A percentile compares a stretch with the other conserved stretches of the same genome.
Evolutionary conservation across 805 yeast species (phyloP).

Genomic region (Myxozyma neotropica): DNA sequence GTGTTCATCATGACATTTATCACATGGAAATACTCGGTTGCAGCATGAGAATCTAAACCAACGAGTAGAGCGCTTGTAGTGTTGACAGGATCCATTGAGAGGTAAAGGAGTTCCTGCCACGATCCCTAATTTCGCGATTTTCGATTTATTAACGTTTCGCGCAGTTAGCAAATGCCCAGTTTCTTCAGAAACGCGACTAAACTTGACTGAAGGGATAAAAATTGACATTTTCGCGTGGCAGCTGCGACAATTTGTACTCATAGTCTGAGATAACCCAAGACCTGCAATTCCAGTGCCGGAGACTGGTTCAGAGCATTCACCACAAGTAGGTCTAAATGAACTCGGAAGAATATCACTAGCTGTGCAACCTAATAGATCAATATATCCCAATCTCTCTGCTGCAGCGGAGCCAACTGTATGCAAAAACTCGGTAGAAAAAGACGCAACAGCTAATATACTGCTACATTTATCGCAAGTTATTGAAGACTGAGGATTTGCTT

Average conservation of each 20-base stretch:
- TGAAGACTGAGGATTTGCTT: slow-evolving; percentile 38
- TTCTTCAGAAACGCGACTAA: slow-evolving; percentile 41
- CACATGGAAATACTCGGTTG: slow-evolving; percentile 48
- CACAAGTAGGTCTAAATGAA: slow-evolving; percentile 45
- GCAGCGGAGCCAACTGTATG: slow-evolving; percentile 38
- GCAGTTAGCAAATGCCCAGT: neutral
- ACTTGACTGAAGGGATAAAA: slow-evolving; percentile 41
- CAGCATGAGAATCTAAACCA: slow-evolving; percentile 52
- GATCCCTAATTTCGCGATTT: slow-evolving; percentile 40
- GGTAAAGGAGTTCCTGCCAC: slow-evolving; percentile 47
- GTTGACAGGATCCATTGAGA: slow-evolving; percentile 45
- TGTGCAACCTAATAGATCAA: slow-evolving; percentile 46
- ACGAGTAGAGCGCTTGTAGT: slow-evolving; percentile 46
- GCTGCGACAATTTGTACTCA: slow-evolving; percentile 41
- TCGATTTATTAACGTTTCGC: slow-evolving; percentile 27
- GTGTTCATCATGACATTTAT: slow-evolving; percentile 47
- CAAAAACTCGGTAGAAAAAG: slow-evolving; percentile 43
- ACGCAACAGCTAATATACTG: slow-evolving; percentile 41
- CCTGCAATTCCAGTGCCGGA: slow-evolving; percentile 40
- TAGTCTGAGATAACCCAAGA: slow-evolving; percentile 42
- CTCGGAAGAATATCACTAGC: slow-evolving; percentile 45
- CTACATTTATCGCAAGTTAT: slow-evolving; percentile 43
- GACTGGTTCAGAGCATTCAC: slow-evolving; percentile 40
- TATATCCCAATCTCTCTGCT: slow-evolving; percentile 40
- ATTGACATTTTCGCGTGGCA: slow-evolving; percentile 46